Conservation (phyloP, 179 eudicot species). For the Amaranthus tricolor region DNA sequence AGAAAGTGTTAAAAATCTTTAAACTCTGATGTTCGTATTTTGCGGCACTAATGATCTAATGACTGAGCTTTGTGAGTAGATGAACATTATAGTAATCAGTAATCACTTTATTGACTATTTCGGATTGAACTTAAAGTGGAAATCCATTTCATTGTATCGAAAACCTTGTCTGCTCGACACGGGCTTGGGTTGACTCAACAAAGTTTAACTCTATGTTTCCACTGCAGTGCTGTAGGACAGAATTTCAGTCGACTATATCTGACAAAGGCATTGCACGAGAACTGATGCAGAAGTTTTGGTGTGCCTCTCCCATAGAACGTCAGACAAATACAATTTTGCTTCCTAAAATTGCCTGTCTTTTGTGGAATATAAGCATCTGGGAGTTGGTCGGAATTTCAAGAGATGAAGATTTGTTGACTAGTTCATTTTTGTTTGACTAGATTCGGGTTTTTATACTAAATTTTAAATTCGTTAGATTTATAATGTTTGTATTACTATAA, state of each 20-base stretch:
- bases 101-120: neutral
- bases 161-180: neutral
- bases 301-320: conserved; percentile 17
- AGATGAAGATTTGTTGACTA: conserved; percentile 15
- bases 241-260: conserved; percentile 72
- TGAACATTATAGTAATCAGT: neutral
- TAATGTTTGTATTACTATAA: conserved; percentile 11
- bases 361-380: conserved; percentile 1
- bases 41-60: neutral
- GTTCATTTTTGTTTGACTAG: conserved; percentile 11
- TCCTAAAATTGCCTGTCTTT: conserved; percentile 1
- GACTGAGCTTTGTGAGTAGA: neutral
- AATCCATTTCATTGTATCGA: neutral
- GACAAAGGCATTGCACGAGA: conserved; percentile 82
- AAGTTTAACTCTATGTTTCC: conserved; percentile 1
- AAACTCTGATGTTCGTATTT: neutral
- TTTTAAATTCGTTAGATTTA: neutral
- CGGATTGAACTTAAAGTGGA: neutral
- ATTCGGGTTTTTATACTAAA: neutral
- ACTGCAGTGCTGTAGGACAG: conserved; percentile 91
- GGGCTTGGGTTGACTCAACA: neutral
- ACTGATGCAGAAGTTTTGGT: conserved; percentile 19
- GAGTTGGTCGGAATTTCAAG: conserved; percentile 10
- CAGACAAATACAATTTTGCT: conserved; percentile 3
- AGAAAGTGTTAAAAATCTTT: neutral